Conservation (phyloP, 148 eudicot species). For the Vaccinium corymbosum region DNA sequence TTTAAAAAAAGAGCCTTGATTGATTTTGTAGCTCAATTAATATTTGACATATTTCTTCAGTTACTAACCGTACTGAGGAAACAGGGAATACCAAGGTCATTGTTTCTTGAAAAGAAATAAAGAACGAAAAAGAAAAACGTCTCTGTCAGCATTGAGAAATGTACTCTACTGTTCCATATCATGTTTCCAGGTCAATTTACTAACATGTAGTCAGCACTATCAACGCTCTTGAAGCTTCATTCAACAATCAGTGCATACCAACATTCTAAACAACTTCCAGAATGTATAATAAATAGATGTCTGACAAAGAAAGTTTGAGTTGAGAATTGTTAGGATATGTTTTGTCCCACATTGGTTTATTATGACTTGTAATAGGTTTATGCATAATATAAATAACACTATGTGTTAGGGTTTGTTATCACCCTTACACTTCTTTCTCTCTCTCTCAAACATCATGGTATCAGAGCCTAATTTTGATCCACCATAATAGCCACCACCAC, state of each 20-base stretch:
- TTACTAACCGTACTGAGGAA: neutral
- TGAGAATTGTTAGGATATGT: too few species aligned
- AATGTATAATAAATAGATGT: neutral
- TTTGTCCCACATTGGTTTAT: too few species aligned
- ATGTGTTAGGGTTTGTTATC: too few species aligned
- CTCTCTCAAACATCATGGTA: too few species aligned
- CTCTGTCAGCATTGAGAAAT: neutral
- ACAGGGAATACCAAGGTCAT: neutral
- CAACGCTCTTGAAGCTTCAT: too few species aligned
- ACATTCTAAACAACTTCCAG: neutral
- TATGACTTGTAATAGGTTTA: too few species aligned
- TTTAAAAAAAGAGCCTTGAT: neutral
- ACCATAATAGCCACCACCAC: too few species aligned
- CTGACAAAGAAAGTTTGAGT: neutral
- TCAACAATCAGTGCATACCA: slow-evolving; percentile 2
- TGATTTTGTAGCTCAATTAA: neutral
- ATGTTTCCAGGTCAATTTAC: neutral
- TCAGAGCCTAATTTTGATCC: too few species aligned
- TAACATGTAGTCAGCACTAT: neutral
- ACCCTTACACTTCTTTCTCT: too few species aligned
- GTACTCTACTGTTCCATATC: neutral
- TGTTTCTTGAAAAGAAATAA: neutral
- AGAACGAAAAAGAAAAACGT: neutral
- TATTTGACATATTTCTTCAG: neutral
- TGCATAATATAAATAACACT: too few species aligned